phyloP scores from a whole-genome alignment of 2,329 filamentous ascomycete genomes.

The Talaromyces amestolkiae region DNA sequence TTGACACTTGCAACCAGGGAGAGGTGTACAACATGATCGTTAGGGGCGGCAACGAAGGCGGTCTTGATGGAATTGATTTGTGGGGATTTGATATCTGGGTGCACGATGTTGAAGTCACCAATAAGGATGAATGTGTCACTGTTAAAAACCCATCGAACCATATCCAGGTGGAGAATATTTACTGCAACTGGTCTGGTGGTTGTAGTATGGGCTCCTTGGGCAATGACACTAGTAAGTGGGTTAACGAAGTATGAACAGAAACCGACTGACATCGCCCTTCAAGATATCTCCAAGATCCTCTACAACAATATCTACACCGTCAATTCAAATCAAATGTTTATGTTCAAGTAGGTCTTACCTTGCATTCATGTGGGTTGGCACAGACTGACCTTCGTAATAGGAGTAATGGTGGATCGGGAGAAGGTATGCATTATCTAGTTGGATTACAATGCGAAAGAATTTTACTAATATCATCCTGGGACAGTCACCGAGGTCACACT shows the following conservation, averaged over 20 bases:
- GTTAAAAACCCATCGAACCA: conserved; percentile 20
- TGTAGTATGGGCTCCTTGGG: conserved; percentile 14
- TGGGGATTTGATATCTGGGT: conserved; percentile 26
- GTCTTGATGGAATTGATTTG: conserved; percentile 37
- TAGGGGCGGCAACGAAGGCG: conserved; percentile 51
- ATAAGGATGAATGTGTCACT: conserved; percentile 25
- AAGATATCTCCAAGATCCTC: conserved; percentile 14
- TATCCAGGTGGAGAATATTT: conserved; percentile 17
- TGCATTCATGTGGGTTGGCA: not conserved
- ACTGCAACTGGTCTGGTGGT: conserved; percentile 19
- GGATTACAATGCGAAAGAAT: too few relatives aligned
- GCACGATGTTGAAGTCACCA: conserved; percentile 25
- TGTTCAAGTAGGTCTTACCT: conserved; percentile 12
- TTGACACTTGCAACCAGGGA: conserved; percentile 50
- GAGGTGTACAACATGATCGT: conserved; percentile 58
- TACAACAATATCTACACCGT: conserved; percentile 17
- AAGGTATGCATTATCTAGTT: conserved; percentile 1
- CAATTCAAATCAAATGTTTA: conserved; percentile 18
- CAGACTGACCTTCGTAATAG: not conserved
- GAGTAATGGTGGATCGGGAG: conserved; percentile 15
- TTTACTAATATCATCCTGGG: not conserved
- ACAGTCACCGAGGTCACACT: conserved; percentile 13
- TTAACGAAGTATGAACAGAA: not conserved
- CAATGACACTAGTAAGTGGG: conserved; percentile 9
- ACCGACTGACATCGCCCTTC: not conserved